Percentiles rank a stretch among this genome's conserved stretches.
Evolutionary conservation across 352 stramenopile species (phyloP).

Genomic region (Globisporangium radiosum): DNA sequence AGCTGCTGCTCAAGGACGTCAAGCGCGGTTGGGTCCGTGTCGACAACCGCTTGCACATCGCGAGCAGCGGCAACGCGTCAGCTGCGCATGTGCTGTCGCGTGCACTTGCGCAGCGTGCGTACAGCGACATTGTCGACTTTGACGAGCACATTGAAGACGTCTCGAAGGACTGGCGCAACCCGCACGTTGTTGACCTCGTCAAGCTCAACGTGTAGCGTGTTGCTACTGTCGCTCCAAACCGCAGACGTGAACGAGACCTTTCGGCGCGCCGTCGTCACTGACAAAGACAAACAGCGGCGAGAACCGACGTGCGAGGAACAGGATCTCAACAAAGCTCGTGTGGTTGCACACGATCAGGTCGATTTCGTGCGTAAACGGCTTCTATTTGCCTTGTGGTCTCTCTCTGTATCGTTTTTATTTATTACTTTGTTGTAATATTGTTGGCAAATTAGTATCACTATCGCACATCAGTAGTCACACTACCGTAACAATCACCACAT

Average conservation of each 20-base stretch:
- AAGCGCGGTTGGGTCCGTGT: conserved; percentile 71
- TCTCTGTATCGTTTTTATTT: no score
- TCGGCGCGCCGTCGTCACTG: conserved; percentile 37
- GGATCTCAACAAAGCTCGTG: conserved; percentile 71
- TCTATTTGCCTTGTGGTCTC: no score
- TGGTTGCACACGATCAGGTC: conserved; percentile 57
- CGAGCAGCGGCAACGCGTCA: conserved; percentile 25
- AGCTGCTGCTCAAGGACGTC: conserved; percentile 69
- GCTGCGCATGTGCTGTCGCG: conserved; percentile 35
- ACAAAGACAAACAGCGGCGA: conserved; percentile 75
- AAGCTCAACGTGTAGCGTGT: conserved; percentile 56
- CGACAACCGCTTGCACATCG: conserved; percentile 53
- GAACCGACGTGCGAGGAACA: conserved; percentile 72
- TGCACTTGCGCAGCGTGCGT: conserved; percentile 41
- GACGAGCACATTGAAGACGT: conserved; percentile 75
- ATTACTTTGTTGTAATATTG: no score
- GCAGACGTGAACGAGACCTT: conserved; percentile 56
- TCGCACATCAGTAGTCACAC: no score
- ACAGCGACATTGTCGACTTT: conserved; percentile 55
- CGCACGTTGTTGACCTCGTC: conserved; percentile 54
- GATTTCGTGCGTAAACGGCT: background rate
- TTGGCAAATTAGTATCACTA: no score
- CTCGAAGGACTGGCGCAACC: conserved; percentile 73
- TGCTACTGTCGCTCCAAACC: conserved; percentile 18
- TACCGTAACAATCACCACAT: no score